Evolutionary conservation across 1,139 yeast genomes (phyloP).

Genomic region (Magnusiomyces suaveolens): DNA sequence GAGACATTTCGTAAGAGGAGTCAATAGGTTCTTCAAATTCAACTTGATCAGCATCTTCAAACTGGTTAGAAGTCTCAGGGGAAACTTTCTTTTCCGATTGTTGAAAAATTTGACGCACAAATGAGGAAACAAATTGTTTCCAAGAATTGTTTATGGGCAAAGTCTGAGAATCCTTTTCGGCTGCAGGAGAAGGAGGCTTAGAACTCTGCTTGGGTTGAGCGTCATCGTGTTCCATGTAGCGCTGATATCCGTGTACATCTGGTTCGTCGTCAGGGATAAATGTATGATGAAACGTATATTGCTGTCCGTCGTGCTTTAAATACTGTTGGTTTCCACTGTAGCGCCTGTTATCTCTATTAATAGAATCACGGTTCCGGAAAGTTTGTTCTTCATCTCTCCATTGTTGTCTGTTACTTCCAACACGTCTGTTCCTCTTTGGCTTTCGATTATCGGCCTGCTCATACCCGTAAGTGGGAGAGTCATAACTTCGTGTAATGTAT

Average conservation of each 20-base stretch:
- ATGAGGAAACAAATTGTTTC: neutral
- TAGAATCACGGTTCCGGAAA: neutral
- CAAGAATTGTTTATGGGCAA: neutral
- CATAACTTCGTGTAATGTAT: neutral
- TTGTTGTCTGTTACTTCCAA: too few relatives aligned
- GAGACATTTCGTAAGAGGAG: neutral
- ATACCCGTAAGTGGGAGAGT: too few relatives aligned
- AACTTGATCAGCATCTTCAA: too few relatives aligned
- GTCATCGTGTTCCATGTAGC: neutral
- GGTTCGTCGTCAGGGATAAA: neutral
- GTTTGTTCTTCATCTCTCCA: too few relatives aligned
- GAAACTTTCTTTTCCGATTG: too few relatives aligned
- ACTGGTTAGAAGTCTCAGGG: too few relatives aligned
- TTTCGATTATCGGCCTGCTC: too few relatives aligned
- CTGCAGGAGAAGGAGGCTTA: conserved; percentile 7
- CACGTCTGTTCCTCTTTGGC: too few relatives aligned
- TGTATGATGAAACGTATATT: neutral
- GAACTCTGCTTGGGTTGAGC: neutral
- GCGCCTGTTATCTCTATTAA: too few relatives aligned
- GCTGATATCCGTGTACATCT: neutral
- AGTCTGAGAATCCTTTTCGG: conserved; percentile 1
- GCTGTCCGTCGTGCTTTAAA: neutral
- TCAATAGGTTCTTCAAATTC: neutral
- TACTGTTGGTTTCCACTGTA: neutral
- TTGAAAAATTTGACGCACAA: neutral